These are phyloP conservation scores for Curvularia sp. DNA, from an alignment of 2,329 filamentous ascomycete genomes.

Conservation along the genomic window DNA sequence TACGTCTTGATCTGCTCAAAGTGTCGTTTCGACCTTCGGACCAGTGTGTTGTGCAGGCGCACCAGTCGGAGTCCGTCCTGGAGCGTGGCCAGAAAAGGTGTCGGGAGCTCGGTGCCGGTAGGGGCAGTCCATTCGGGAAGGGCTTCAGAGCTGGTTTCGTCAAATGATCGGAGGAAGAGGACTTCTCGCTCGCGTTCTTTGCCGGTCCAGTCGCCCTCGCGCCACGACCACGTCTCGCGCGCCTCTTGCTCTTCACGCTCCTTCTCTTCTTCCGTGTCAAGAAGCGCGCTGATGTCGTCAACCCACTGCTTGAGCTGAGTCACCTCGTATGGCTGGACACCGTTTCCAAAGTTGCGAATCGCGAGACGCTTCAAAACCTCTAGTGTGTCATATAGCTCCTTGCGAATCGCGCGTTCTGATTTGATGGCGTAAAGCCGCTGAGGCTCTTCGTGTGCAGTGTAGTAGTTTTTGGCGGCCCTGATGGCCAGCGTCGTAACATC, in stretches of 20 bases:
- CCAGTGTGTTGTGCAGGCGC: constrained; percentile 85
- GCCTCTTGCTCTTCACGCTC: constrained; percentile 77
- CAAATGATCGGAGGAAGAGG: constrained; percentile 80
- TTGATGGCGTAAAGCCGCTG: constrained; percentile 86
- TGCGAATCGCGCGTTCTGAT: constrained; percentile 82
- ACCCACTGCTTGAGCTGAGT: constrained; percentile 82
- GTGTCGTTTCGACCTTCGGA: constrained; percentile 81
- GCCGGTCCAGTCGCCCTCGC: constrained; percentile 74
- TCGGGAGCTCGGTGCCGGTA: constrained; percentile 65
- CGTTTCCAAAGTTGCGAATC: constrained; percentile 81
- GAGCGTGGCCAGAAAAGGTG: constrained; percentile 75
- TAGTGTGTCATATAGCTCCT: constrained; percentile 83
- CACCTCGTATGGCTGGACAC: constrained; percentile 79
- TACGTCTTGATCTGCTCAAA: constrained; percentile 90
- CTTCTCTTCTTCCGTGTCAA: constrained; percentile 77
- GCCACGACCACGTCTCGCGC: constrained; percentile 80
- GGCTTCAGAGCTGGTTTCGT: constrained; percentile 59
- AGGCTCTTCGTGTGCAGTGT: constrained; percentile 88
- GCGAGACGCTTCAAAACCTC: constrained; percentile 94
- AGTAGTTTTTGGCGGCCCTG: constrained; percentile 92
- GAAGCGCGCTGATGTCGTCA: constrained; percentile 74
- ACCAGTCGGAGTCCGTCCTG: constrained; percentile 83
- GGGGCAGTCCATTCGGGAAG: constrained; percentile 72
- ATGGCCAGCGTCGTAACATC: constrained; percentile 96
- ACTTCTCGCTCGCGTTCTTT: constrained; percentile 79